Percentiles rank a stretch among this genome's conserved stretches.
Evolutionary conservation across 257 asterid genomes (phyloP).

Genomic region (Apocynum venetum): DNA sequence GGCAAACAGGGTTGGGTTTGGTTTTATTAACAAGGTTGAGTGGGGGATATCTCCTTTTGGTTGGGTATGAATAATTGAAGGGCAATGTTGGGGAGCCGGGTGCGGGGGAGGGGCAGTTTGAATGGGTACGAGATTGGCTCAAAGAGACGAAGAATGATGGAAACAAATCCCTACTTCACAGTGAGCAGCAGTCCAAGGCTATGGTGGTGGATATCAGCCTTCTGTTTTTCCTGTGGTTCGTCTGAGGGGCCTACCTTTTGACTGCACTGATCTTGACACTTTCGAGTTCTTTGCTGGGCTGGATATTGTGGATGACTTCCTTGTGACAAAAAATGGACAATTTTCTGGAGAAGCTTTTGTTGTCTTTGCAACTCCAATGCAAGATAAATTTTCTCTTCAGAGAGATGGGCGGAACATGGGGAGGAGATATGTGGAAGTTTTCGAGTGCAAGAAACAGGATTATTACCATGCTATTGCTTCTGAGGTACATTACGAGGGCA

Average conservation of each 20-base stretch:
- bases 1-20: conserved; percentile 45
- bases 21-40: conserved; percentile 84
- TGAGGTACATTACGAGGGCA: conserved; percentile 58
- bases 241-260: conserved; percentile 86
- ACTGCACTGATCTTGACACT: conserved; percentile 77
- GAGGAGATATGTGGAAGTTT: conserved; percentile 92
- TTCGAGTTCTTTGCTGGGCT: conserved; percentile 82
- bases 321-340: conserved; percentile 74
- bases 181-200: conserved; percentile 73
- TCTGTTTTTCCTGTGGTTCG: conserved; percentile 80
- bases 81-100: conserved; percentile 94
- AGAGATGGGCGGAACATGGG: conserved; percentile 91
- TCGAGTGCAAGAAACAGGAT: conserved; percentile 88
- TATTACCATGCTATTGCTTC: conserved; percentile 89
- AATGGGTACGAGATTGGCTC: conserved; percentile 99
- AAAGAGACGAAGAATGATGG: conserved; percentile 99
- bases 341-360: conserved; percentile 92
- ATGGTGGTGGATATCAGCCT: conserved; percentile 45
- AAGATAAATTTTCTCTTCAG: conserved; percentile 79
- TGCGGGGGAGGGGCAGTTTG: conserved; percentile 75
- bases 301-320: conserved; percentile 80
- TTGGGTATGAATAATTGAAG: conserved; percentile 92
- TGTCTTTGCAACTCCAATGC: conserved; percentile 74
- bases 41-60: conserved; percentile 67
- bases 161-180: conserved; percentile 98